Base-by-base conservation (phyloP, 805 yeast species). In the Yarrowia phangngaensis region DNA sequence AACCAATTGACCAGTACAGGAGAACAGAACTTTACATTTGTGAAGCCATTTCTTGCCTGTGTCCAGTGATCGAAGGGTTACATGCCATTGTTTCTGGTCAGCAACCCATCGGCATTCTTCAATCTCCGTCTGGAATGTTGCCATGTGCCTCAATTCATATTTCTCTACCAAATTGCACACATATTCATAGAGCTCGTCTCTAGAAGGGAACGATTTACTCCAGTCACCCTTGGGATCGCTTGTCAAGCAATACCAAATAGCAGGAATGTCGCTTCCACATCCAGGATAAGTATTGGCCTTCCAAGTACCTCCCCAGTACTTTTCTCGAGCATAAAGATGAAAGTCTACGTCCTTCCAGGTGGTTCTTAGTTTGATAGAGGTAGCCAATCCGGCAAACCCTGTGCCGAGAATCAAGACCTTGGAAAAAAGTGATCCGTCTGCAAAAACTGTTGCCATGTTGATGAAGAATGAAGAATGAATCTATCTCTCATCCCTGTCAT, bases 241-340 rank as follows among this genome's bases (percentile, higher is more conserved):
- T 1, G 55, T 48, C 8, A 54, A 45, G 6, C 56, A 53, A 35
- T 54, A 54, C 49, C 52, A 51, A 17, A 51, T 47, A n/a, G 57
- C 57, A 12, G 57, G 57, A 16, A 54, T 52, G 36, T 54, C 57
- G 4, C 45, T 35, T 7, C 56, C 54, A 19, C 57, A 54, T 7
- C 57, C 57, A 3, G 59, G 59, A 20, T 56, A 56, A 9, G 54
- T 41, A 38, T 56, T 55, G 17, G 53, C 52, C 11, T 34, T 49
- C 59, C 59, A 56, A 14, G 59, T 56, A 8, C 59, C 59, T 2
- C 59, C 59, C 41, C 56, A 32, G 14, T 38, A 48, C 9, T 20
- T 27, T 14, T 55, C 41, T 7, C 49, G 43, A 8, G 53, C 56
- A 19, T 41, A 54, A 14, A 54, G 32, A 14, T 36, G 48, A 11